Base-by-base conservation (phyloP, 192 early-diverging fungal genomes). In the Phycomyces nitens region DNA sequence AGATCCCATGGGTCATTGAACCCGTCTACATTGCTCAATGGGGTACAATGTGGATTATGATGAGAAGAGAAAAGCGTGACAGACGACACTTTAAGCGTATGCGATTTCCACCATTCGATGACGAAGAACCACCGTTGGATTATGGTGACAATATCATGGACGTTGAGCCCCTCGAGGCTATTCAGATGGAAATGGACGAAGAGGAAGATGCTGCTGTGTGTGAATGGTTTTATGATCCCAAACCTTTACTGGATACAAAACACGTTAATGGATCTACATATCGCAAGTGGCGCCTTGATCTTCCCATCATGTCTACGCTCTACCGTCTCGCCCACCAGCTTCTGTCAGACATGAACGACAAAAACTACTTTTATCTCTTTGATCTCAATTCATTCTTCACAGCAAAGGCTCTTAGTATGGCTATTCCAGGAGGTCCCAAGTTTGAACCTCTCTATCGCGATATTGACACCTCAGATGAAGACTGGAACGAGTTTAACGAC, bases 401-500 rank as follows among this genome's bases (percentile, higher is more conserved):
- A 23, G 92, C 97, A 52, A 99, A 99, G 76, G 90, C 95, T 7
- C 78, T 99, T 38, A 98, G 97, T 73, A 91, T 99, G 86, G 95
- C 95, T 12, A 95, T 99, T 65, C 97, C 97, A 0, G 95, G 95
- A 57, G 97, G 97, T 20, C 94, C 95, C 24, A 95, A 96, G 62
- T 99, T 99, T 42, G 97, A 99, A 77, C 95, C 97, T 8, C 80
- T 99, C 34, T 92, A 91, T 76, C 87, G 92, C n/a, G 97, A 99
- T 76, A 85, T 94, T 66, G 94, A 99, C 68, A 86, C 94, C 1
- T 90, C 87, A 0, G 97, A 99, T 75, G 95, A 99, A 73, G 97
- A 99, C 80, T 99, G 97, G 97, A 99, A 98, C 77, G 97, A 99
- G 74, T 99, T 99, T 78, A 99, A 99, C 80, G 97, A 99, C 71